Percentiles rank a stretch among this genome's conserved stretches.
phyloP scores from a whole-genome alignment of 2,329 filamentous ascomycete genomes.

The Allantophomopsis lycopodina region DNA sequence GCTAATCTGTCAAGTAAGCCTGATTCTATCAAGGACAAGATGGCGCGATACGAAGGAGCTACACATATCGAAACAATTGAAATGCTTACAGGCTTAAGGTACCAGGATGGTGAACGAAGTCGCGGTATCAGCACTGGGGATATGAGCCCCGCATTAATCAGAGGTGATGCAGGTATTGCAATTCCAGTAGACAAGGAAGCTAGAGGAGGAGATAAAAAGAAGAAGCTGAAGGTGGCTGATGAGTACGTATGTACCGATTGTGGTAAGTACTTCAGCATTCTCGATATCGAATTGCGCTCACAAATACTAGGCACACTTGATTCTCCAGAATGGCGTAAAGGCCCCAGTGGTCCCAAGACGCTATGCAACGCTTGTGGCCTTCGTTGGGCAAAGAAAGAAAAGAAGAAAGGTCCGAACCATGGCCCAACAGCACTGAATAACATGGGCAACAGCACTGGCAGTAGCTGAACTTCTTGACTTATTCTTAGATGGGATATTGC shows the following conservation, averaged over 20 bases:
- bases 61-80: constrained; percentile 81
- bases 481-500: too few relatives aligned
- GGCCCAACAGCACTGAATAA: background rate
- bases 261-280: constrained; percentile 33
- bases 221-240: constrained; percentile 68
- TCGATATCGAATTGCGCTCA: constrained; percentile 1
- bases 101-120: constrained; percentile 78
- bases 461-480: too few relatives aligned
- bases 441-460: background rate
- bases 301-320: constrained; percentile 54
- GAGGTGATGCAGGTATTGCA: constrained; percentile 75
- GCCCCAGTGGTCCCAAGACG: constrained; percentile 84
- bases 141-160: constrained; percentile 65
- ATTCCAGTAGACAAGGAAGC: constrained; percentile 70
- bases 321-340: constrained; percentile 92
- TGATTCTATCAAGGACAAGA: constrained; percentile 73
- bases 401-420: constrained; percentile 35
- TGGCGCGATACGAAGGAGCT: constrained; percentile 65
- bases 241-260: constrained; percentile 96
- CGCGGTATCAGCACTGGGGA: constrained; percentile 80
- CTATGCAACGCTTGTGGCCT: constrained; percentile 89
- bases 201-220: constrained; percentile 64
- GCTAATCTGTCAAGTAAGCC: constrained; percentile 48
- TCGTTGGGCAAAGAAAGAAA: constrained; percentile 68
- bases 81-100: constrained; percentile 79